Evolutionary conservation across 306 rosid species (phyloP), one percentile per base, ranked within the genome.

Genomic region (Begonia masoniana): DNA sequence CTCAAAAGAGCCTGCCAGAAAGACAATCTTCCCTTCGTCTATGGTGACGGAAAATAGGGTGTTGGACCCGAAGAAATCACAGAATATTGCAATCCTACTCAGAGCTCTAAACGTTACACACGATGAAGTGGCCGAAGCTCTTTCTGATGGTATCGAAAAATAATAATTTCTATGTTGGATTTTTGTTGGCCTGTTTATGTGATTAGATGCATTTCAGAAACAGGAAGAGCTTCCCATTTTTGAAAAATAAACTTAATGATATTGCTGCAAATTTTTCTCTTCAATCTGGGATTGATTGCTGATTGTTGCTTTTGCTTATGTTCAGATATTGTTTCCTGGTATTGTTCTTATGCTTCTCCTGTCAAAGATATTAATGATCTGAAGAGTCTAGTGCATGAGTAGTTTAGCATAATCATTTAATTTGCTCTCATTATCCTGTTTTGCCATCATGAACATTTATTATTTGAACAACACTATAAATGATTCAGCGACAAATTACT

Each of bases 81-180:
- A 91, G 57, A 91, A 91, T 68, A 91, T 91, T 48, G 99, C 99
- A 51, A 91, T 91, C 56, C 67, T 91, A 0, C 67, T 91, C 39
- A 86, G 99, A 76, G 99, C 99, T 41, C 70, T 91, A 19, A 91
- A 91, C 68, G 99, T 91, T n/a, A 87, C 94, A 11, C 67, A 88
- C 55, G 99, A 91, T 62, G 99, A 91, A 70, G 99, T 91, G 53
- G 73, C 84, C 2, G 99, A 91, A 61, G 88, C 99, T 61, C 99
- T 91, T 77, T 73, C 61, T 41, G 94, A 91, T 65, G 99, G 99
- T 86, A 62, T 31, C 39, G 3, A 5, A 26, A 31, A 31, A 31
- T 2, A 31, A 31, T 31, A 31, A 0, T 31, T 31, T 31, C 39
- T 31, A 5, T 31, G 39, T 31, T 13, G 84, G 68, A 15, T 54